phyloP scores from a whole-genome alignment of 129 eudicot genomes.

The Helichrysum umbraculigerum region DNA sequence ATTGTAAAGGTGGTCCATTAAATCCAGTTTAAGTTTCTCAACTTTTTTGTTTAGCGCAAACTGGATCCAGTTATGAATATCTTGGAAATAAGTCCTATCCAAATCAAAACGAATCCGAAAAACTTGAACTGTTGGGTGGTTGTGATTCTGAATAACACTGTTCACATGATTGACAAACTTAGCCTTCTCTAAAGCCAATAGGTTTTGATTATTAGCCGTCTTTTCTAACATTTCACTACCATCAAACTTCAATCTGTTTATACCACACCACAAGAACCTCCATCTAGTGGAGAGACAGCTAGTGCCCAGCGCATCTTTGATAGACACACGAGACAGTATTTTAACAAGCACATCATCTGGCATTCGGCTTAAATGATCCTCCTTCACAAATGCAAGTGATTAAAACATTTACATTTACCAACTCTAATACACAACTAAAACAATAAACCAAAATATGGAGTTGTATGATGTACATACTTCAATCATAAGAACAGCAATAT shows the following conservation, averaged over 20 bases:
- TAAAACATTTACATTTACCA: no score
- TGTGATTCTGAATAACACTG: constrained; percentile 27
- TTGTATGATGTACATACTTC: no score
- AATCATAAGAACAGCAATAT: no score
- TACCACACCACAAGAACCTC: constrained; percentile 39
- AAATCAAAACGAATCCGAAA: constrained; percentile 8
- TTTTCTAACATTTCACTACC: constrained; percentile 19
- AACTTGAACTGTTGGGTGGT: constrained; percentile 8
- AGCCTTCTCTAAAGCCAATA: not conserved
- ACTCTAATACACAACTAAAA: no score
- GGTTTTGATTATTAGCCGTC: constrained; percentile 11
- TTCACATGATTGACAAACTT: constrained; percentile 44
- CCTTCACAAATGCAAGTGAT: not conserved
- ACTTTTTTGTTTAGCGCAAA: constrained; percentile 9
- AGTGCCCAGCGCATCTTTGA: constrained; percentile 41
- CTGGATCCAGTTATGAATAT: not conserved
- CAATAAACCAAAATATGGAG: no score
- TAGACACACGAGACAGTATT: constrained; percentile 30
- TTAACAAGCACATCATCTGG: constrained; percentile 48
- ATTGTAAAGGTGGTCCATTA: not conserved
- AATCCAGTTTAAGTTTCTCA: not conserved
- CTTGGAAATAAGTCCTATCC: not conserved
- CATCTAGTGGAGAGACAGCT: constrained; percentile 42
- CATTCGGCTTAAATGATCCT: constrained; percentile 25
- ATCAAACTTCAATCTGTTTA: constrained; percentile 39